Percentiles rank a stretch among this genome's conserved stretches.
Evolutionary conservation across 2,329 filamentous ascomycete species (phyloP).

Genomic region (Xylariaceae sp.): DNA sequence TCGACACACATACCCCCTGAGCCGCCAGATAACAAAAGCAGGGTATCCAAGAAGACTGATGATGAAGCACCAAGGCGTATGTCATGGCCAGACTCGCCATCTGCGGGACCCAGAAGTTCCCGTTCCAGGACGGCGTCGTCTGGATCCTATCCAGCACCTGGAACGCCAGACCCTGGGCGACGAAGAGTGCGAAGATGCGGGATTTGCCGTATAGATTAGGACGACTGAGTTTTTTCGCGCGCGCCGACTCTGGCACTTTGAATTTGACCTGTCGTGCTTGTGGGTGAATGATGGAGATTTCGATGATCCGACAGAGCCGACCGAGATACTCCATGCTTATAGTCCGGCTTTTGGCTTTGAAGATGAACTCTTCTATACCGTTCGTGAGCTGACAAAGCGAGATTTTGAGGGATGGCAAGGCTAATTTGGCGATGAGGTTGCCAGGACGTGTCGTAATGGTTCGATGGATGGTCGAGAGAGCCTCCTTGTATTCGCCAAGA

Average conservation of each 20-base stretch:
- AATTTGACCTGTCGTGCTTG: background rate
- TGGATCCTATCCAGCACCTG: background rate
- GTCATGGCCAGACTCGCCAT: background rate
- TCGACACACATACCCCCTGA: background rate
- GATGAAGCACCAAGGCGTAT: background rate
- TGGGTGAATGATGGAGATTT: background rate
- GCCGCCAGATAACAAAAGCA: background rate
- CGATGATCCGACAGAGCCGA: no score
- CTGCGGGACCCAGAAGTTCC: background rate
- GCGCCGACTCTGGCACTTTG: background rate
- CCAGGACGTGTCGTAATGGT: background rate
- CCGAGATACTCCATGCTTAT: background rate
- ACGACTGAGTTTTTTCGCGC: background rate
- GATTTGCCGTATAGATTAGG: background rate
- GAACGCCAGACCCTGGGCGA: background rate
- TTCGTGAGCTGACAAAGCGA: no score
- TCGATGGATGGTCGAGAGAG: background rate
- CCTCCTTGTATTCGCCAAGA: background rate
- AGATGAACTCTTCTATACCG: no score
- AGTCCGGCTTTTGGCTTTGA: no score
- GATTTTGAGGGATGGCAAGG: background rate
- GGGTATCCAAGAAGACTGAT: background rate
- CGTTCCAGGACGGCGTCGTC: background rate
- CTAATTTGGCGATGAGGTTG: background rate
- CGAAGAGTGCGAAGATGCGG: background rate